Evolutionary conservation across 2,329 filamentous ascomycete genomes (phyloP).

Genomic region (Lecanicillium sp.): DNA sequence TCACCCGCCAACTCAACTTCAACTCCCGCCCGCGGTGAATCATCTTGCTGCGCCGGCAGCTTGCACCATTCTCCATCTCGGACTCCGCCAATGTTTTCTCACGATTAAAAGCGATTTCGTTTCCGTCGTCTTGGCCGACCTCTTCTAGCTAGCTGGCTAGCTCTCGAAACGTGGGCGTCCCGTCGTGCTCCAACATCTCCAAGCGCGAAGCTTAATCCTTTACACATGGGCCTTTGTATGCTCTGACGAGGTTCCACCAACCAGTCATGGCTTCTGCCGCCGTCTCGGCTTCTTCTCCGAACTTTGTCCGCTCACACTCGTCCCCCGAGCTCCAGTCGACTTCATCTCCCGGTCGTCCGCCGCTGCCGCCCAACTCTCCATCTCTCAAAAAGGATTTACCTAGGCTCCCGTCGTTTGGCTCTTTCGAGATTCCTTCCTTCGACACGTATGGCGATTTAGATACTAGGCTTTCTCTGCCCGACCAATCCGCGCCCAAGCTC

Average conservation of each 20-base stretch:
- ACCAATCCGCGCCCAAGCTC: slow-evolving; percentile 7
- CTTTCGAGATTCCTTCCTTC: slow-evolving; percentile 49
- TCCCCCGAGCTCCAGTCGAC: slow-evolving; percentile 27
- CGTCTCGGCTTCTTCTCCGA: slow-evolving; percentile 20
- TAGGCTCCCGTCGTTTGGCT: slow-evolving; percentile 30
- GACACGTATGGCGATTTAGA: slow-evolving; percentile 45
- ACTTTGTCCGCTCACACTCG: slow-evolving; percentile 30
- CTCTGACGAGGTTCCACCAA: slow-evolving; percentile 4
- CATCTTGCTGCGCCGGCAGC: neutral
- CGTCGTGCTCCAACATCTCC: neutral
- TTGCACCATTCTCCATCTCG: neutral
- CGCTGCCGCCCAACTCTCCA: slow-evolving; percentile 13
- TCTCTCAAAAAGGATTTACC: slow-evolving; percentile 22
- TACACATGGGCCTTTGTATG: neutral
- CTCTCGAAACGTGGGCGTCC: neutral
- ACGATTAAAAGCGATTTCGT: too few relatives aligned
- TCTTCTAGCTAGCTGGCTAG: too few relatives aligned
- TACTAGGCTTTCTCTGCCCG: slow-evolving; percentile 36
- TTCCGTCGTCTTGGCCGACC: too few relatives aligned
- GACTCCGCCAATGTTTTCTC: slow-evolving; percentile 22
- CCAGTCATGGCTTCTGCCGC: slow-evolving; percentile 35
- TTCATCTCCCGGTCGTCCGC: slow-evolving; percentile 19
- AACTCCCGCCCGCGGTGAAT: too few relatives aligned
- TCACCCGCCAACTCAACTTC: too few relatives aligned
- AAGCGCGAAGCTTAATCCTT: neutral